Conservation (phyloP, 169 alveolate genomes). For the Plasmodium cynomolgi region DNA sequence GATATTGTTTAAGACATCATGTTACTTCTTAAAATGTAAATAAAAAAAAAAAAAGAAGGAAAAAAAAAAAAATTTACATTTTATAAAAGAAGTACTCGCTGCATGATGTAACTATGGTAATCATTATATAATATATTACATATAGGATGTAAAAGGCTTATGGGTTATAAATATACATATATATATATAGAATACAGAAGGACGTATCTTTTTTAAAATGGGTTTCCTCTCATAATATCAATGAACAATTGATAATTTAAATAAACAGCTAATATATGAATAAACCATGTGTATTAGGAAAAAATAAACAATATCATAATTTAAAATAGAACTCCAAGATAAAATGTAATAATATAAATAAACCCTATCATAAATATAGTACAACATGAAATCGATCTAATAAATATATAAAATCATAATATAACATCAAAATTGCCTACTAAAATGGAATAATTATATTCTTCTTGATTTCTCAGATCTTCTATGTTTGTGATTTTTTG, state of each 20-base stretch:
- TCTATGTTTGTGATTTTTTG: background rate
- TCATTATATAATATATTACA: no score
- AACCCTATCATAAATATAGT: background rate
- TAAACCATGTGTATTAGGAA: background rate
- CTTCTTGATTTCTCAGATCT: background rate
- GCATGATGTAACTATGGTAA: background rate
- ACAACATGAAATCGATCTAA: background rate
- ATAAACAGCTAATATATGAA: no score
- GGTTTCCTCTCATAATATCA: background rate
- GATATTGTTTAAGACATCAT: no score
- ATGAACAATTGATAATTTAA: no score
- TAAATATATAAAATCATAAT: background rate
- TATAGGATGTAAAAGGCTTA: background rate
- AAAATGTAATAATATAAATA: no score
- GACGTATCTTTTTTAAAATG: background rate
- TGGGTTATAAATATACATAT: background rate
- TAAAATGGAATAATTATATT: no score
- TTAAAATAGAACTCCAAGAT: no score
- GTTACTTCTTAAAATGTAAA: no score
- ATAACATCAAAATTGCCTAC: background rate
- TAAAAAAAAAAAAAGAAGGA: no score
- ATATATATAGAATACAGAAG: background rate
- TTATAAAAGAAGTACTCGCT: background rate
- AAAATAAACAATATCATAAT: background rate
- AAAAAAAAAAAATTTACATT: no score